Percentiles rank a stretch among this genome's conserved stretches.
phyloP scores from a whole-genome alignment of 2,329 filamentous ascomycete genomes.

The Fusarium nodosum region DNA sequence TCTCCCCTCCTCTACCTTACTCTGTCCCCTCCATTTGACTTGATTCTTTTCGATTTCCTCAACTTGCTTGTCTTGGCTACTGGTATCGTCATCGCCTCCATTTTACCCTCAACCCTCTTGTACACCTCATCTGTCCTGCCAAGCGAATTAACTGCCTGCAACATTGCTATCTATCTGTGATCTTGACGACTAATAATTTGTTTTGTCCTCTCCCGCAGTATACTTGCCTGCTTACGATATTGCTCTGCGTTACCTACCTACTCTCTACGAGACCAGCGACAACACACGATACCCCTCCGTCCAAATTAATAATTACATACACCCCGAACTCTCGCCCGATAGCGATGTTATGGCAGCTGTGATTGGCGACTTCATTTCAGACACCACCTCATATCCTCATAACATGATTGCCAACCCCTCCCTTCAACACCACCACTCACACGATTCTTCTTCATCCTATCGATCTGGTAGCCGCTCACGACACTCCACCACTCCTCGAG shows the following conservation, averaged over 20 bases:
- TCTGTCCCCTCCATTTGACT: slow-evolving; percentile 43
- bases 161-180: slow-evolving; percentile 31
- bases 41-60: slow-evolving; percentile 47
- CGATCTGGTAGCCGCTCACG: slow-evolving; percentile 51
- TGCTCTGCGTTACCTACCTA: slow-evolving; percentile 19
- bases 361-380: slow-evolving; percentile 79
- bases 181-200: slow-evolving; percentile 45
- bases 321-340: slow-evolving; percentile 23
- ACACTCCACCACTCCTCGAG: slow-evolving; percentile 51
- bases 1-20: slow-evolving; percentile 42
- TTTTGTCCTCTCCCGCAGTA: slow-evolving; percentile 41
- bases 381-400: slow-evolving; percentile 77
- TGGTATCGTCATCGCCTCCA: slow-evolving; percentile 46
- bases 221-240: slow-evolving; percentile 40
- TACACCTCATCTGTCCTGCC: slow-evolving; percentile 12
- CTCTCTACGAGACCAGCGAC: slow-evolving; percentile 38
- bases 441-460: slow-evolving; percentile 55
- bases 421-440: slow-evolving; percentile 61
- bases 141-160: slow-evolving; percentile 27
- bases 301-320: slow-evolving; percentile 35
- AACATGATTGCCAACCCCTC: slow-evolving; percentile 73
- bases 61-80: slow-evolving; percentile 40
- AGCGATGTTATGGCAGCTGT: slow-evolving; percentile 72
- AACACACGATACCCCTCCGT: slow-evolving; percentile 42
- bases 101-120: slow-evolving; percentile 27